Conservation (phyloP, 106 monocot genomes). For the Dactylorhiza incarnata region DNA sequence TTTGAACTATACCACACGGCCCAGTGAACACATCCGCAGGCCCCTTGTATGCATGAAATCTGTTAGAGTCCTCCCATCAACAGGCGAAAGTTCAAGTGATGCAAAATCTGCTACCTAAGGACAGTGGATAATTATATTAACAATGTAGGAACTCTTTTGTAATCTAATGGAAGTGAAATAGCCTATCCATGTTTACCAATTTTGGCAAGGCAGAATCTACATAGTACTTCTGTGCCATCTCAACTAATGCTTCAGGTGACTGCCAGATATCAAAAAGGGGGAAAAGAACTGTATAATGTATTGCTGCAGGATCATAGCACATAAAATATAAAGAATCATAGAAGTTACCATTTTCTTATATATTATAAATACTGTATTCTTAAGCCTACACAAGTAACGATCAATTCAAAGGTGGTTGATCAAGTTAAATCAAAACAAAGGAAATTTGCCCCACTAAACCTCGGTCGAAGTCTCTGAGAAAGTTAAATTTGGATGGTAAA, state of each 20-base stretch:
- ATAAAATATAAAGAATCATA: background rate
- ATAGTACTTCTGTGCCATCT: slow-evolving; percentile 89
- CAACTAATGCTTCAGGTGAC: slow-evolving; percentile 81
- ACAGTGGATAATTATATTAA: background rate
- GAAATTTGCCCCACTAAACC: background rate
- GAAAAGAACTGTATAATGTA: background rate
- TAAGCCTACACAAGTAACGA: background rate
- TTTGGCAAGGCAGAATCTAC: slow-evolving; percentile 79
- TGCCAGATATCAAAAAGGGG: slow-evolving; percentile 21
- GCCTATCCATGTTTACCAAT: slow-evolving; percentile 40
- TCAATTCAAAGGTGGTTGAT: background rate
- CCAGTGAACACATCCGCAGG: slow-evolving; percentile 85
- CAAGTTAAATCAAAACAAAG: background rate
- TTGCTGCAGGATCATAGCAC: background rate
- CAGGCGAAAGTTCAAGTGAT: slow-evolving; percentile 93
- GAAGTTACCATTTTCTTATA: background rate
- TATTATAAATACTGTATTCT: background rate
- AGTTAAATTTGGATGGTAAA: background rate
- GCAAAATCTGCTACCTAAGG: slow-evolving; percentile 91
- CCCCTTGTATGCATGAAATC: slow-evolving; percentile 99
- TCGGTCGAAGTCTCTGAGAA: background rate
- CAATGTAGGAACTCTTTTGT: background rate
- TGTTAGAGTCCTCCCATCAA: slow-evolving; percentile 93
- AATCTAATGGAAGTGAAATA: background rate
- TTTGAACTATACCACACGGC: slow-evolving; percentile 52